A percentile compares a stretch with the other conserved stretches of the same genome.
phyloP scores from a whole-genome alignment of 1,284 basidiomycete species.

The Hemileia vastatrix region DNA sequence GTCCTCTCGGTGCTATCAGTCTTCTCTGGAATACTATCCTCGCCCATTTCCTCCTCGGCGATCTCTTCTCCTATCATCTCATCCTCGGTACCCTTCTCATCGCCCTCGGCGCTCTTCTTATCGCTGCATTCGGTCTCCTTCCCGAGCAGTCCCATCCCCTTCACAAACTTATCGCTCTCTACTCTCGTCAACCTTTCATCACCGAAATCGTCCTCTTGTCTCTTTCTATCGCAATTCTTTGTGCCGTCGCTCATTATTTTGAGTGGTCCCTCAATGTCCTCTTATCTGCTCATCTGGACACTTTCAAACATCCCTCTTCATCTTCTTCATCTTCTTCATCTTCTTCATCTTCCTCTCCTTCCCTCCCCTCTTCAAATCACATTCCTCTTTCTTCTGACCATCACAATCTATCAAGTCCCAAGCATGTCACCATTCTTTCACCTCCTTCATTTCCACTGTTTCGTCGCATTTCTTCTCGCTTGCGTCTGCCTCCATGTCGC shows the following conservation, averaged over 20 bases:
- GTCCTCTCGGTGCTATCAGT: conserved; percentile 68
- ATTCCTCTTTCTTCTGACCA: neutral
- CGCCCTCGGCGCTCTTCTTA: conserved; percentile 75
- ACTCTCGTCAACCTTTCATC: conserved; percentile 67
- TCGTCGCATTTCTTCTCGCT: no score
- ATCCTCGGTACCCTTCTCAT: conserved; percentile 72
- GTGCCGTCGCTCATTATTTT: conserved; percentile 51
- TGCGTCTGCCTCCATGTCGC: no score
- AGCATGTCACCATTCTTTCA: neutral
- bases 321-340: neutral
- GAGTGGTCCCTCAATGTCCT: conserved; percentile 5
- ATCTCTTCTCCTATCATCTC: conserved; percentile 75
- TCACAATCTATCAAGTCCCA: no score
- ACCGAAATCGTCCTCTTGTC: conserved; percentile 69
- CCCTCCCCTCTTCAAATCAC: conserved; percentile 2
- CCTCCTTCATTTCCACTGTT: no score
- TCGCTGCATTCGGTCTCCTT: conserved; percentile 84
- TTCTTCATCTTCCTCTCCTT: neutral
- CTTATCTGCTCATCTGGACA: neutral
- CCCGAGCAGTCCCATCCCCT: conserved; percentile 81
- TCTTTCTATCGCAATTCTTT: conserved; percentile 54
- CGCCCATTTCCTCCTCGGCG: conserved; percentile 72
- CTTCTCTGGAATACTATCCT: conserved; percentile 93
- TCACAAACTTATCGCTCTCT: conserved; percentile 71
- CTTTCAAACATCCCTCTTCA: neutral